Evolutionary conservation across 257 asterid genomes (phyloP).

Genomic region (Cinchona pubescens): DNA sequence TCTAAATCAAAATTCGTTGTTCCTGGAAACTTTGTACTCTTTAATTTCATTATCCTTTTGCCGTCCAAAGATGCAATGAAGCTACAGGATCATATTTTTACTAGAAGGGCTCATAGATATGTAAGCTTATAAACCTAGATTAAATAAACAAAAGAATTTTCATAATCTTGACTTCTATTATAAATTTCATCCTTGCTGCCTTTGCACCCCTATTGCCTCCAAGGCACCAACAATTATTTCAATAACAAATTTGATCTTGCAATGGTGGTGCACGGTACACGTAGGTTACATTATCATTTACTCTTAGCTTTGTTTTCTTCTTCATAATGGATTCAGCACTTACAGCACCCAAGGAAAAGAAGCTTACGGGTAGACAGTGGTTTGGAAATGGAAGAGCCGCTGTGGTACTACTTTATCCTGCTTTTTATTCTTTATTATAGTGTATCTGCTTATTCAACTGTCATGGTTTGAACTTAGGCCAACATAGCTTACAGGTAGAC

Average conservation of each 20-base stretch:
- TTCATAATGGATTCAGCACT: constrained; percentile 55
- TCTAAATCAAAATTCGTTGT: background rate
- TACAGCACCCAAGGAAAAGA: constrained; percentile 80
- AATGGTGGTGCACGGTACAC: background rate
- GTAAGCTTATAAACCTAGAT: background rate
- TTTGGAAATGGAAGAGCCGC: constrained; percentile 84
- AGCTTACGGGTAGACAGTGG: constrained; percentile 88
- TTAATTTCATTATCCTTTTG: background rate
- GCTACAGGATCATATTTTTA: background rate
- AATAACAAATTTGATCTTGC: background rate
- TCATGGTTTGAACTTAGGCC: background rate
- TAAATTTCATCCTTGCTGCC: background rate
- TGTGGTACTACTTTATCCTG: constrained; percentile 38
- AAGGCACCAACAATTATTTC: background rate
- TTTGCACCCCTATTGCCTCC: background rate
- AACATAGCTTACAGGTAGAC: constrained; percentile 51
- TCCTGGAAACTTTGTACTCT: background rate
- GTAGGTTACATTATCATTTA: background rate
- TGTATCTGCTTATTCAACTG: background rate
- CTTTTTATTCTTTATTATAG: constrained; percentile 11
- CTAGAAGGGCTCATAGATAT: background rate
- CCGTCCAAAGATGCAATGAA: background rate
- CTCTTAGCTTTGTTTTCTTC: background rate
- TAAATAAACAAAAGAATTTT: background rate
- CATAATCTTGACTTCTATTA: background rate